A percentile compares a stretch with the other conserved stretches of the same genome.
These are phyloP conservation scores for Collybia sordida DNA, from an alignment of 768 basidiomycete species.

Conservation along the genomic window DNA sequence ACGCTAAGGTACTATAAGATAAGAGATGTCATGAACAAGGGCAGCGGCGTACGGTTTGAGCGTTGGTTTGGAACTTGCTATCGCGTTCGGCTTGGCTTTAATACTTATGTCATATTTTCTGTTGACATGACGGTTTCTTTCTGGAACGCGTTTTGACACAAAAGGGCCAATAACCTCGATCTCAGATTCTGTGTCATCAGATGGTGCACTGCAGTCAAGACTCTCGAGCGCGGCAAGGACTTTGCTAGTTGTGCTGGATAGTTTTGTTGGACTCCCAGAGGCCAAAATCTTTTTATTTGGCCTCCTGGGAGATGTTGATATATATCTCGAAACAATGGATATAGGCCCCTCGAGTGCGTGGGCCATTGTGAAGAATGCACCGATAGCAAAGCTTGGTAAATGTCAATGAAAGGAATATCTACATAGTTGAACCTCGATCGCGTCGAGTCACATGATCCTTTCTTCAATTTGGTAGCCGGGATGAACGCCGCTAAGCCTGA, in stretches of 20 bases:
- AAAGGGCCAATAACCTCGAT: constrained; percentile 10
- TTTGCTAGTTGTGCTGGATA: constrained; percentile 4
- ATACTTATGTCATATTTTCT: not conserved
- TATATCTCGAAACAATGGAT: constrained; percentile 9
- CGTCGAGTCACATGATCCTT: not conserved
- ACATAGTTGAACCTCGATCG: constrained; percentile 1
- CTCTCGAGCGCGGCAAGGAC: constrained; percentile 7
- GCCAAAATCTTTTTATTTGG: not conserved
- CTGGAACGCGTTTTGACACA: not conserved
- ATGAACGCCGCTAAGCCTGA: too few species aligned
- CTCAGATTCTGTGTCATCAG: constrained; percentile 6
- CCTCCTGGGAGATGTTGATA: constrained; percentile 7
- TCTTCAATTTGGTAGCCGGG: too few species aligned
- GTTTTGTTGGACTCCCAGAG: constrained; percentile 4
- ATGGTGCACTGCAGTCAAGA: not conserved
- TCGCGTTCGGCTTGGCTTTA: not conserved
- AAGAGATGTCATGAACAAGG: not conserved
- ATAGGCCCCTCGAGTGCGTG: constrained; percentile 8
- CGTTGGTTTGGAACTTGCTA: not conserved
- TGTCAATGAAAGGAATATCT: not conserved
- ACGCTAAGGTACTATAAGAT: not conserved
- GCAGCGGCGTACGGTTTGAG: not conserved
- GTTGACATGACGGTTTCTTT: not conserved
- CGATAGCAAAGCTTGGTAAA: too few species aligned
- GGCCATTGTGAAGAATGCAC: constrained; percentile 1